Evolutionary conservation across 2,329 filamentous ascomycete genomes (phyloP), one percentile per base, ranked within the genome.

Genomic region (Thielaviopsis ethacetica): DNA sequence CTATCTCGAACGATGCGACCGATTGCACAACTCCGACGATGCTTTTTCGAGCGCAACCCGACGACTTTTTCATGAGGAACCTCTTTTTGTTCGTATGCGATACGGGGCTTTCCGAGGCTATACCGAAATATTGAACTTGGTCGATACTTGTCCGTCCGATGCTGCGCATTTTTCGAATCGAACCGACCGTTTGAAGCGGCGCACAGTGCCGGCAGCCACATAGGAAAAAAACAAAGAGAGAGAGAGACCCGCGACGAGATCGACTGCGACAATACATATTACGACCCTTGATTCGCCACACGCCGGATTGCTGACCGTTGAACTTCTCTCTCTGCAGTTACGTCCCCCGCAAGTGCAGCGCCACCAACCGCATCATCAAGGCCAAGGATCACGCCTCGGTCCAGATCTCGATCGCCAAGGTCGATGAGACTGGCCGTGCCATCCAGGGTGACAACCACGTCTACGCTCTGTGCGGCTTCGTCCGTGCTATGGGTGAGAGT

Each of bases 341-440:
- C 85, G 88, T 95, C 82, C 90, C 90, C 75, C 89, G 91, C 82
- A 97, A 96, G 82, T 97, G 91, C 88, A 89, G 83, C 76, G 91
- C 91, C 70, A 95, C 91, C 76, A 94, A 95, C 88, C 89, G 93
- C 79, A 96, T 97, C 83, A 97, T 98, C 85, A 96, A 96, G 82
- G 90, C 93, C 81, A 96, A 97, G 82, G 93, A 98, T 80, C 93
- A 98, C 83, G 91, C 89, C 70, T 95, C 88, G 64, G 93, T 97
- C 69, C 93, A 98, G 79, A 89, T 98, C 76, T 88, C 86, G 69
- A 81, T 98, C 73, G 91, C 86, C 76, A 97, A 96, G 82, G 93
- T 98, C 70, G 91, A 97, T 76, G 93, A 98, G 85, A 94, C 91
- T 80, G 93, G 93, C 74, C 88, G 91, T 70, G 90, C 91, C 67